Evolutionary conservation across 768 basidiomycete species (phyloP), one percentile per base, ranked within the genome.

Genomic region (Amanita phalloides): DNA sequence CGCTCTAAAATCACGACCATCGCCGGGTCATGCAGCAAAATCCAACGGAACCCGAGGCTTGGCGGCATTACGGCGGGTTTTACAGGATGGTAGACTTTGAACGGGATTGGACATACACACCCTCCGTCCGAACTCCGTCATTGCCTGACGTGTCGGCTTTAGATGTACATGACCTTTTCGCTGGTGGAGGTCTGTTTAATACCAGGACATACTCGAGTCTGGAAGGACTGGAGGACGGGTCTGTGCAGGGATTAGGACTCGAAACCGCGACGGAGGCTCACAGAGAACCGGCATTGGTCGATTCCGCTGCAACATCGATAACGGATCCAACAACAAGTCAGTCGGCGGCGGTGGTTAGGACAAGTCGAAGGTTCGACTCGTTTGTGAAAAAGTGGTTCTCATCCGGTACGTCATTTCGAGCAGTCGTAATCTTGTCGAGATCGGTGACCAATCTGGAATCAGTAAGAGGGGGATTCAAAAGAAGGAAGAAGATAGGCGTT

Each of bases 1-100:
- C 25, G 25, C 21, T n/a, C 41, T 7, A 28, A 13, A 45, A 33
- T 26, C 28, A 28, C 44, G 4, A 3, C 25, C 3, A 28, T 28
- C 26, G 6, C 43, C 13, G 26, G 25, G 11, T 10, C 11, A 14
- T 44, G 11, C 14, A 13, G 8, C 20, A 47, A 36, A 23, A 7
- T 17, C 17, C 26, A 39, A 35, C 41, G 49, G 49, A 33, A 2
- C 14, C 13, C 8, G 43, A 45, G 32, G 25, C 49, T 2, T 50
- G 49, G 49, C 10, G 41, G 10, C 49, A 42, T 21, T 50, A 50
- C 4, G 49, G 49, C 6, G 49, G 49, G 30, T 23, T 41, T 41
- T 50, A 50, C 26, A 41, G 39, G 21, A 32, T 42, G 49, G 39
- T 50, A 17, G 49, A 50, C 21, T 50, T 50, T 33, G 38, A 20